phyloP scores from a whole-genome alignment of 148 eudicot species.

The Chenopodium album region DNA sequence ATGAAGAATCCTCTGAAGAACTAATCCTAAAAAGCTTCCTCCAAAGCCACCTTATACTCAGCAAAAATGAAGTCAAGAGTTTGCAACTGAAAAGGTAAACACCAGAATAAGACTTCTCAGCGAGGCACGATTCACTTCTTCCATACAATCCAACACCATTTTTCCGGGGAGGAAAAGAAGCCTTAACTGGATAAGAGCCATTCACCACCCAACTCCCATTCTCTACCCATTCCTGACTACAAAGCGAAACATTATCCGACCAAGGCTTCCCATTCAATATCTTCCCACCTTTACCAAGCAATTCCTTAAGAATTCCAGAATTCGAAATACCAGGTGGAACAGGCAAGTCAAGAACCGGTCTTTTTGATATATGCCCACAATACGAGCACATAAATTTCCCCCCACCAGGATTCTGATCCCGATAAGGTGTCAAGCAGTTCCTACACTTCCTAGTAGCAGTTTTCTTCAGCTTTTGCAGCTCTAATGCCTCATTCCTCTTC shows the following conservation, averaged over 20 bases:
- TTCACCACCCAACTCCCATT: conserved; percentile 70
- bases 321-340: conserved; percentile 62
- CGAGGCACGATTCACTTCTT: conserved; percentile 56
- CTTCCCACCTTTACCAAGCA: conserved; percentile 89
- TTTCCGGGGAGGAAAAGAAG: conserved; percentile 45
- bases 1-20: conserved; percentile 61
- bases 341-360: conserved; percentile 92
- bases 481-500: conserved; percentile 88
- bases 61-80: conserved; percentile 46
- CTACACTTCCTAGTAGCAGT: conserved; percentile 93
- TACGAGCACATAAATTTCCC: conserved; percentile 93
- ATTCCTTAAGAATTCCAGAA: conserved; percentile 78
- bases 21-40: conserved; percentile 72
- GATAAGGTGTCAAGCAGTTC: conserved; percentile 85
- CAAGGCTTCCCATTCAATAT: conserved; percentile 70
- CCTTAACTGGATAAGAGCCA: conserved; percentile 57
- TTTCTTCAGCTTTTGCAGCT: conserved; percentile 82
- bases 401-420: conserved; percentile 94
- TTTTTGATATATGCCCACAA: conserved; percentile 94
- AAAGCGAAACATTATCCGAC: conserved; percentile 71
- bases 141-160: conserved; percentile 49
- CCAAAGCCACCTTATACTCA: conserved; percentile 66
- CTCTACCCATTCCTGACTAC: conserved; percentile 81
- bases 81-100: conserved; percentile 50
- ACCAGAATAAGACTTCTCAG: conserved; percentile 65